Conservation (phyloP, 495 filamentous ascomycete species). For the Penicillium macrosclerotiorum region DNA sequence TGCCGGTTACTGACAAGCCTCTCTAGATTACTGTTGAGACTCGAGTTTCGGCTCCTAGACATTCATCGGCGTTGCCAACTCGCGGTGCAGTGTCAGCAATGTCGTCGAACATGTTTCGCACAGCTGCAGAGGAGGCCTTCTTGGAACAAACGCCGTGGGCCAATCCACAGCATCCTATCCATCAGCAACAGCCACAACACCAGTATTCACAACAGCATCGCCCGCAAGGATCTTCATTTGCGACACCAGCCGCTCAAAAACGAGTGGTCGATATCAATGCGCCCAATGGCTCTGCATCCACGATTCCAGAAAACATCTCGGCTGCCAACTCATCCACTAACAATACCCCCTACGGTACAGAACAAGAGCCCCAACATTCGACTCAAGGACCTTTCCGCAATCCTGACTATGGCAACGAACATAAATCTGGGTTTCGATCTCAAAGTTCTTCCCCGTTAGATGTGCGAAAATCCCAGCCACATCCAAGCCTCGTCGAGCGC, state of each 20-base stretch:
- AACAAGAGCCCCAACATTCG: slow-evolving; percentile 35
- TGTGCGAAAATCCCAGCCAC: slow-evolving; percentile 42
- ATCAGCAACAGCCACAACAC: slow-evolving; percentile 49
- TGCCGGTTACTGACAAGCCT: slow-evolving; percentile 8
- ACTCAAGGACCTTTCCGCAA: slow-evolving; percentile 27
- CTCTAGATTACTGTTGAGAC: slow-evolving; percentile 40
- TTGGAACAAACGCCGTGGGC: slow-evolving; percentile 84
- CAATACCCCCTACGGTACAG: slow-evolving; percentile 44
- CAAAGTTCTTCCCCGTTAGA: slow-evolving; percentile 46
- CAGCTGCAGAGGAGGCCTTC: slow-evolving; percentile 76
- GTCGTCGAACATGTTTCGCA: slow-evolving; percentile 37
- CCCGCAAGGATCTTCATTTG: slow-evolving; percentile 39
- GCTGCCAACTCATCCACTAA: slow-evolving; percentile 45
- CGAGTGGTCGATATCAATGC: slow-evolving; percentile 51
- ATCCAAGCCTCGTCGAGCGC: slow-evolving; percentile 28
- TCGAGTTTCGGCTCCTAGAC: slow-evolving; percentile 24
- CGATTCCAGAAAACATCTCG: slow-evolving; percentile 52
- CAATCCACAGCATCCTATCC: slow-evolving; percentile 79
- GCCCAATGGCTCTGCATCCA: slow-evolving; percentile 56
- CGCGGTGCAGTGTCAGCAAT: slow-evolving; percentile 37
- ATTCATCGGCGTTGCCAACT: slow-evolving; percentile 17
- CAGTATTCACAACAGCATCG: slow-evolving; percentile 38
- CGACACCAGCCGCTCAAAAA: slow-evolving; percentile 53
- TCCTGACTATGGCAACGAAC: slow-evolving; percentile 39
- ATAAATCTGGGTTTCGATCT: slow-evolving; percentile 41